Base-by-base conservation (phyloP, 306 rosid species). In the Purshia tridentata region DNA sequence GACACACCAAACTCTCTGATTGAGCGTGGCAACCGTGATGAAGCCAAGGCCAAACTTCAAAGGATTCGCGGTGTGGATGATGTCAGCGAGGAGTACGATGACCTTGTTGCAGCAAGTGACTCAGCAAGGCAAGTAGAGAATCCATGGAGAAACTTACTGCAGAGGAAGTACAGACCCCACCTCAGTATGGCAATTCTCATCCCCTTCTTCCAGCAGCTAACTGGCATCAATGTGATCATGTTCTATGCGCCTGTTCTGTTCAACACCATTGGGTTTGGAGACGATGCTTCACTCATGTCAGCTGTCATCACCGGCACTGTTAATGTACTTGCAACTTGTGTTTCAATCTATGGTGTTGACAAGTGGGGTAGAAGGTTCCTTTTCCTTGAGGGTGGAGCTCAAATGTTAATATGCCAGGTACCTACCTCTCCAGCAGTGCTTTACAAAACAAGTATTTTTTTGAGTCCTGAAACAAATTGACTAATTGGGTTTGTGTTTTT, bases 1-100 rank as follows among this genome's bases (percentile, higher is more conserved):
- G 98, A 94, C 85, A 94, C 98, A 0, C 98, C 98, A 0, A 94
- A 91, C 63, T 94, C 97, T 7, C 67, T 94, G 90, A 94, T 94
- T 8, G 98, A 94, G 58, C 87, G 98, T 2, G 98, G 95, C 0
- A 72, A 85, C 3, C 75, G 10, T 0, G 91, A 94, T 0, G 78
- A 69, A 6, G 98, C 98, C 20, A 88, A 51, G 56, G 13, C 52
- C 2, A 82, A 86, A 4, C 90, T 94, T 0, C 70, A 37, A 44
- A 82, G 77, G 48, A 49, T 91, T 4, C 92, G 96, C 0, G 98
- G 98, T 0, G 61, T 88, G 0, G 81, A 83, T 0, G 86, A 94
- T 10, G 88, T 94, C 5, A 92, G 92, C 0, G 91, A 91, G 70
- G 98, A 94, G 59, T 91, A 85, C 53, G 48, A 70, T 16, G 98